Evolutionary conservation across 805 yeast genomes (phyloP), one percentile per base, ranked within the genome.

Genomic region (Kuraishia cidri): DNA sequence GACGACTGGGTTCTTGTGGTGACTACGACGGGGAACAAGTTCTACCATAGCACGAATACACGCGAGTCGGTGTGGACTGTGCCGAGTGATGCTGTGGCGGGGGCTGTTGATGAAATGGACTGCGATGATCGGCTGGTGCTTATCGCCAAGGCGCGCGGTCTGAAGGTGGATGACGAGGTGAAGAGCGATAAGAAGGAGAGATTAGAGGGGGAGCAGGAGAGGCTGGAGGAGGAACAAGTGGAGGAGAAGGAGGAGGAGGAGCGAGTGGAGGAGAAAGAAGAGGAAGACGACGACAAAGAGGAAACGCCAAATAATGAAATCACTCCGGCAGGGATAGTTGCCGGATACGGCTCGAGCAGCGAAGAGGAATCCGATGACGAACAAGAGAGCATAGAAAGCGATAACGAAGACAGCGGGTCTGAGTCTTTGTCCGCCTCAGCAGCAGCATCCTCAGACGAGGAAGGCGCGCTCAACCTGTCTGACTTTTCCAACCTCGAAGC

Each of bases 321-420:
- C n/a, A n/a, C n/a, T n/a, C n/a, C n/a, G n/a, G n/a, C n/a, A n/a
- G 10, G 12, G 7, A 14, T 15, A 22, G 16, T 17, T 11, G 14
- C 21, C 22, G 30, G 30, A 17, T 27, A 24, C 22, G 14, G 23
- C 5, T 24, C 28, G 8, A 24, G 28, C 7, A 18, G 39, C 41
- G 26, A 43, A 48, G 31, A 54, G 58, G 64, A 44, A 38, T 16
- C 32, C 35, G 31, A 44, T 39, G 42, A 38, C 6, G 40, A 43
- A 11, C 46, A 42, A 4, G 37, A 39, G 6, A 47, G 14, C 23
- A 10, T 7, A 7, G 23, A 20, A 7, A 20, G 10, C 23, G 23
- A n/a, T n/a, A n/a, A 20, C 23, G 23, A 20, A 20, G 9, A 20
- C 10, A 20, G 10, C 23, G 9, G 23, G n/a, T n/a, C n/a, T n/a